phyloP scores from a whole-genome alignment of 148 eudicot species.

The Rheum nobile region DNA sequence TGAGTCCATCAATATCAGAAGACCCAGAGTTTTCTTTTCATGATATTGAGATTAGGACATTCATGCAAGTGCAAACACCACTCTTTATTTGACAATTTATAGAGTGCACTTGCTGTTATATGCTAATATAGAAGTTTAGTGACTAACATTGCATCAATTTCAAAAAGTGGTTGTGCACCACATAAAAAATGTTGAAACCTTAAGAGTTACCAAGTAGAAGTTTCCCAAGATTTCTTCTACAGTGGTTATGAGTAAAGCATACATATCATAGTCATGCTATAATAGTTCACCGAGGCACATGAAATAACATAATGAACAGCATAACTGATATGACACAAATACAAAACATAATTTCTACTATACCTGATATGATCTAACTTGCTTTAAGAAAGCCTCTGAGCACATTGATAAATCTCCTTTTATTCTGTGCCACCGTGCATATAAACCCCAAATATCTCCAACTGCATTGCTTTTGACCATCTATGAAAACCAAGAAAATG shows the following conservation, averaged over 20 bases:
- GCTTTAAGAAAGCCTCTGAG: constrained; percentile 77
- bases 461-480: constrained; percentile 51
- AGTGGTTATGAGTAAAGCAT: neutral
- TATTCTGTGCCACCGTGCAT: constrained; percentile 87
- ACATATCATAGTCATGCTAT: neutral
- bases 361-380: constrained; percentile 90
- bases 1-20: no score
- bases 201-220: neutral
- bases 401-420: constrained; percentile 86
- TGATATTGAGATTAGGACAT: no score
- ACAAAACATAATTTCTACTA: neutral
- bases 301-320: neutral
- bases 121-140: neutral
- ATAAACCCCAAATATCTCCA: constrained; percentile 78
- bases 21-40: no score
- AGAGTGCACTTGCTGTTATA: no score
- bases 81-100: no score
- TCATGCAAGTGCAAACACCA: no score
- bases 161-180: neutral
- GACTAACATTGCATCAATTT: neutral
- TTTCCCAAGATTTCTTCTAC: neutral
- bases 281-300: neutral
- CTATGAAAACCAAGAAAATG: constrained; percentile 17
- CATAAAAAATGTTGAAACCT: neutral
- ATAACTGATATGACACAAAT: neutral